Base-by-base conservation (phyloP, 768 basidiomycete species). In the Lactifluus subvellereus region DNA sequence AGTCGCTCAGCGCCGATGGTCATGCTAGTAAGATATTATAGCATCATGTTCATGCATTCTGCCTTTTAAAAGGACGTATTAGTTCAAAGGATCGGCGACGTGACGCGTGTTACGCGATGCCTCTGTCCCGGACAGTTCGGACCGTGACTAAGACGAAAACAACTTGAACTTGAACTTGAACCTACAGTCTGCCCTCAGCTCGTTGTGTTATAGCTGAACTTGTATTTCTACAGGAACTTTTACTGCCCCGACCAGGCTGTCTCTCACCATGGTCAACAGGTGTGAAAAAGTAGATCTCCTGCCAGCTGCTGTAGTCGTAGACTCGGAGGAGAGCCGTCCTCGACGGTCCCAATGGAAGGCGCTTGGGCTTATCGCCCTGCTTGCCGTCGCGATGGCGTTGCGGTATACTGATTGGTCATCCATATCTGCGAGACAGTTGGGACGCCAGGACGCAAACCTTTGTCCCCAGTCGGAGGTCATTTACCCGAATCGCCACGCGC, bases 401-500 rank as follows among this genome's bases (percentile, higher is more conserved):
- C 53, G 6, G 9, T 53, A 32, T 43, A 33, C 30, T 18, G n/a
- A 45, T 11, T 16, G 16, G 13, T 11, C 20, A 32, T 64, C 16
- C 16, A 33, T 42, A 20, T 42, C n/a, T 38, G 22, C 6, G 20
- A 58, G 8, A 53, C 43, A 10, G 32, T 32, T 47, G 27, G 14
- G n/a, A n/a, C 54, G 20, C n/a, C 7, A 38, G n/a, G 45, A 43
- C 10, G 52, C 58, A 18, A 14, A 51, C 0, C 11, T 58, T 6
- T 62, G 61, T 16, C 65, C 57, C 18, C 78, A 78, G 53, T 69
- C 57, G 2, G 65, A 73, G 2, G 68, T 67, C 32, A 60, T 75
- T 50, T 63, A 71, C 4, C 78, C 75, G 30, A 48, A 66, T 16
- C 70, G 67, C 56, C 72, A 76, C 57, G 60, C 55, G 7, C 67